A percentile compares a stretch with the other conserved stretches of the same genome.
These are phyloP conservation scores for Fusarium poae DNA, from an alignment of 2,329 filamentous ascomycete species.

Conservation along the genomic window DNA sequence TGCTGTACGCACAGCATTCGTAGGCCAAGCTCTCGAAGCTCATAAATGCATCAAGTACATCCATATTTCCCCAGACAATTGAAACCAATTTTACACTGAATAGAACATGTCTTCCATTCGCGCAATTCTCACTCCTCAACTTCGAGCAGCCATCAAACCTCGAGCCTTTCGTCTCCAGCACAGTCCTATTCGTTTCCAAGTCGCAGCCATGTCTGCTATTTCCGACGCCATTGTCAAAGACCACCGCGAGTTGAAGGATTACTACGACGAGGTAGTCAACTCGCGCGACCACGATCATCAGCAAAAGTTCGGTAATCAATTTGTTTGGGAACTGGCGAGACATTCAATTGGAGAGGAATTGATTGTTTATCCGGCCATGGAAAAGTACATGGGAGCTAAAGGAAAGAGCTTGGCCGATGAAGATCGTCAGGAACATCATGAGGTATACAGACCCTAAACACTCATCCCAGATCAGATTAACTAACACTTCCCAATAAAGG, in stretches of 20 bases:
- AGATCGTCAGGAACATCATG: slow-evolving; percentile 62
- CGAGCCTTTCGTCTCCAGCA: not conserved
- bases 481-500: slow-evolving; percentile 50
- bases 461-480: not conserved
- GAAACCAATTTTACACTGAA: not conserved
- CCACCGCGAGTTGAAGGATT: slow-evolving; percentile 52
- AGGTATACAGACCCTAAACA: slow-evolving; percentile 48
- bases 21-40: not conserved
- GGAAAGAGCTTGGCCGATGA: slow-evolving; percentile 61
- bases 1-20: accelerated
- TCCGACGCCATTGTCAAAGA: slow-evolving; percentile 49
- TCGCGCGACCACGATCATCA: slow-evolving; percentile 54
- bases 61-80: not conserved
- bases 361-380: slow-evolving; percentile 67
- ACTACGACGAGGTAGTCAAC: slow-evolving; percentile 58
- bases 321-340: slow-evolving; percentile 63
- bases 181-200: not conserved
- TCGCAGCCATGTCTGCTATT: slow-evolving; percentile 22
- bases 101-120: slow-evolving; percentile 14
- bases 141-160: not conserved
- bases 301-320: slow-evolving; percentile 60
- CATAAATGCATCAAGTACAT: no score
- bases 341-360: slow-evolving; percentile 64
- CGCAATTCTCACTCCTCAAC: not conserved
- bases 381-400: slow-evolving; percentile 59